Conservation (phyloP, 176 grass and related monocot species). For the Thalia dealbata region DNA sequence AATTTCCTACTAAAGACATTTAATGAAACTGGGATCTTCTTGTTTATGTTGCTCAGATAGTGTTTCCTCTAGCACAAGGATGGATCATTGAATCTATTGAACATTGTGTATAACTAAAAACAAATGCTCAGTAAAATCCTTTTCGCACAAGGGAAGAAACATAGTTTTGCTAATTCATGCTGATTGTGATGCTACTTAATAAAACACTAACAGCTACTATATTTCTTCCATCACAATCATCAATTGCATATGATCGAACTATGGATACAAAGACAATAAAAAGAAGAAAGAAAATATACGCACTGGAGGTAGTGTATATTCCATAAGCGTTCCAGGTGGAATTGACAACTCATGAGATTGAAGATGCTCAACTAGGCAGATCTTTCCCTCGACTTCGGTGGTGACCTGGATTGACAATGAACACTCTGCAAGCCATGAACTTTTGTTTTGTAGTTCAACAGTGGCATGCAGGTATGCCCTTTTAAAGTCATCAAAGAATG, state of each 20-base stretch:
- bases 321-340: slow-evolving; percentile 42
- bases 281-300: slow-evolving; percentile 27
- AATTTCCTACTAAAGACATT: neutral
- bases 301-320: slow-evolving; percentile 82
- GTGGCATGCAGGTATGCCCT: slow-evolving; percentile 83
- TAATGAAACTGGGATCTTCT: neutral
- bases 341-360: slow-evolving; percentile 44
- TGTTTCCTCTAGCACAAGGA: neutral
- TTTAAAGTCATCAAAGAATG: slow-evolving; percentile 77
- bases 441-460: slow-evolving; percentile 86
- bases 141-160: neutral
- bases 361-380: slow-evolving; percentile 86
- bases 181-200: neutral
- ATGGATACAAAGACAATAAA: neutral
- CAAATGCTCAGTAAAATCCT: neutral
- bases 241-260: neutral
- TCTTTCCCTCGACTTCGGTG: slow-evolving; percentile 58
- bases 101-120: neutral
- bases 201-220: neutral
- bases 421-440: slow-evolving; percentile 67
- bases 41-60: neutral
- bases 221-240: neutral
- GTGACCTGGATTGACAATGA: slow-evolving; percentile 56
- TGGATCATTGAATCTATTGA: neutral
- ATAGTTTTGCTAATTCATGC: neutral